A percentile compares a stretch with the other conserved stretches of the same genome.
Conservation (phyloP, 192 early-diverging fungal genomes). For the Coemansia aciculifera region DNA sequence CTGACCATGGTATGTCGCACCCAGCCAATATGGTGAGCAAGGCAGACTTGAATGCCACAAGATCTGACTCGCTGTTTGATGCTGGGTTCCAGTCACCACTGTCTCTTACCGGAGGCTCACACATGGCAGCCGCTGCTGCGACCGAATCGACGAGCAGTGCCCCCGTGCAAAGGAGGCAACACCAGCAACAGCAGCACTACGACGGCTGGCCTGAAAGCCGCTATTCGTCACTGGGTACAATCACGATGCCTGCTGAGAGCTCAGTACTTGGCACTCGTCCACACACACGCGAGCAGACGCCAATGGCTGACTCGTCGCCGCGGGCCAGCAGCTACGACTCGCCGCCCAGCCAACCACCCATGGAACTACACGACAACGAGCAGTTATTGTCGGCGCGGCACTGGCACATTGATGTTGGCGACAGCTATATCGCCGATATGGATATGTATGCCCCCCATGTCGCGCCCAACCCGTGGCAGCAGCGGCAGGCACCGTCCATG, state of each 20-base stretch:
- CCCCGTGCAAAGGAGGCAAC: constrained; percentile 4
- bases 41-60: not conserved
- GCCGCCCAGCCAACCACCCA: not conserved
- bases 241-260: constrained; percentile 6
- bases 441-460: constrained; percentile 6
- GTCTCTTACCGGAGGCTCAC: not conserved
- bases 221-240: not conserved
- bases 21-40: constrained; percentile 1
- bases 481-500: not conserved
- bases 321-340: not conserved
- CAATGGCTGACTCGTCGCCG: not conserved
- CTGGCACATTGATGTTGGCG: constrained; percentile 17
- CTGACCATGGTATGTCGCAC: not conserved
- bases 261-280: constrained; percentile 22
- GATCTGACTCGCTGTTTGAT: constrained; percentile 3
- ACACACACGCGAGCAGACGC: constrained; percentile 24
- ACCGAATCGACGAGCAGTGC: not conserved
- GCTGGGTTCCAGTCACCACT: constrained; percentile 2
- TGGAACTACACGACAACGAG: constrained; percentile 8
- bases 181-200: constrained; percentile 1
- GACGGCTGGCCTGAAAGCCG: constrained; percentile 4
- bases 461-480: constrained; percentile 10
- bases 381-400: constrained; percentile 15
- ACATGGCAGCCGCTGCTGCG: not conserved
- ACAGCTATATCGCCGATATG: not conserved